phyloP scores from a whole-genome alignment of 768 basidiomycete genomes.

The Leccinum ochraceum region DNA sequence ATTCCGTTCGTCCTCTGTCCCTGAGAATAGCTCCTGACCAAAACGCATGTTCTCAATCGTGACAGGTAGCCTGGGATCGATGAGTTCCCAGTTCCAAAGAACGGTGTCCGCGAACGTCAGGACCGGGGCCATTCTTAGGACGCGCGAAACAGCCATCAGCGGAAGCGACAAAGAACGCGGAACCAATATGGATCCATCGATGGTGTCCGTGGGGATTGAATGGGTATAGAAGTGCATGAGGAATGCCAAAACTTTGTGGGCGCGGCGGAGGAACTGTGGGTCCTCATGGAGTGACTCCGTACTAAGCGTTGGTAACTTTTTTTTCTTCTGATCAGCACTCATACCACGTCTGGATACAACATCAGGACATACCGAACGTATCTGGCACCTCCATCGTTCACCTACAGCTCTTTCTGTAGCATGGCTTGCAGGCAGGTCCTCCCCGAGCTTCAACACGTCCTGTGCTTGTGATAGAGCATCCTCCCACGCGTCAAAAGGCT shows the following conservation, averaged over 20 bases:
- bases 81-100: conserved; percentile 83
- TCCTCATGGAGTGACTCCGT: conserved; percentile 53
- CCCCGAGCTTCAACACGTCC: conserved; percentile 55
- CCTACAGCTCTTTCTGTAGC: conserved; percentile 51
- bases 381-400: conserved; percentile 65
- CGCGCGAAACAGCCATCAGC: conserved; percentile 69
- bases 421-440: conserved; percentile 51
- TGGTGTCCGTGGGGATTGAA: conserved; percentile 53
- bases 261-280: conserved; percentile 70
- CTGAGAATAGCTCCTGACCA: conserved; percentile 71
- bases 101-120: conserved; percentile 96
- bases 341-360: conserved; percentile 1
- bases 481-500: conserved; percentile 71
- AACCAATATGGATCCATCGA: conserved; percentile 50
- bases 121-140: conserved; percentile 87
- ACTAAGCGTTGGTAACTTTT: conserved; percentile 72
- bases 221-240: conserved; percentile 91
- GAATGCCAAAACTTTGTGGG: conserved; percentile 88
- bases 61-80: conserved; percentile 56
- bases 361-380: conserved; percentile 57
- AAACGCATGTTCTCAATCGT: conserved; percentile 75
- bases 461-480: conserved; percentile 55
- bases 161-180: conserved; percentile 80
- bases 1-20: conserved; percentile 76
- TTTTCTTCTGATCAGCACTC: conserved; percentile 15